A percentile compares a stretch with the other conserved stretches of the same genome.
phyloP scores from a whole-genome alignment of 2,329 filamentous ascomycete genomes.

The Hypoxylon sp. region DNA sequence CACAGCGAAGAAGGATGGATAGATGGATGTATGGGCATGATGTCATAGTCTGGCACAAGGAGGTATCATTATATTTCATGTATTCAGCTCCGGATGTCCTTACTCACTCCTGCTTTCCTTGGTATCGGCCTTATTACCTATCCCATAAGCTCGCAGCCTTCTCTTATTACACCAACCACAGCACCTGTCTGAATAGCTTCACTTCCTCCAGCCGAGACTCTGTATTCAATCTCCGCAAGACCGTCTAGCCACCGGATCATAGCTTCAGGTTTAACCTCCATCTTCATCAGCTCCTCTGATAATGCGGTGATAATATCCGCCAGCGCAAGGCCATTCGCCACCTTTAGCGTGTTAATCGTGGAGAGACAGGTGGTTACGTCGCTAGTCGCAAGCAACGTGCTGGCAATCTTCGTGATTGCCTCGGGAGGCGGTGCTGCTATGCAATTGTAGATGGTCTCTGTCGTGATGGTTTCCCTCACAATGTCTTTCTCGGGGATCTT shows the following conservation, averaged over 20 bases:
- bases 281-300: slow-evolving; percentile 83
- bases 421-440: slow-evolving; percentile 94
- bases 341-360: slow-evolving; percentile 90
- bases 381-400: slow-evolving; percentile 84
- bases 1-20: background rate
- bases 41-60: background rate
- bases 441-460: slow-evolving; percentile 96
- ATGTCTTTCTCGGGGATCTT: slow-evolving; percentile 75
- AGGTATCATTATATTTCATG: background rate
- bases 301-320: slow-evolving; percentile 94
- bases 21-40: background rate
- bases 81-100: background rate
- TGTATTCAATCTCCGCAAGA: slow-evolving; percentile 92
- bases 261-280: slow-evolving; percentile 88
- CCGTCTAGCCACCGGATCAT: slow-evolving; percentile 94
- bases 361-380: slow-evolving; percentile 92
- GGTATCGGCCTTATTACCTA: slow-evolving; percentile 24
- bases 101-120: background rate
- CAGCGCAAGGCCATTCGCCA: slow-evolving; percentile 85
- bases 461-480: slow-evolving; percentile 84
- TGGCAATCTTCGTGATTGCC: slow-evolving; percentile 87
- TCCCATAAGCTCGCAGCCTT: slow-evolving; percentile 81
- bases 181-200: slow-evolving; percentile 94
- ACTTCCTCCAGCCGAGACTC: slow-evolving; percentile 87
- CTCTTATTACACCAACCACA: slow-evolving; percentile 88